Evolutionary conservation across 2,329 filamentous ascomycete genomes (phyloP), one percentile per base, ranked within the genome.

Genomic region (Botrytis tulipae): DNA sequence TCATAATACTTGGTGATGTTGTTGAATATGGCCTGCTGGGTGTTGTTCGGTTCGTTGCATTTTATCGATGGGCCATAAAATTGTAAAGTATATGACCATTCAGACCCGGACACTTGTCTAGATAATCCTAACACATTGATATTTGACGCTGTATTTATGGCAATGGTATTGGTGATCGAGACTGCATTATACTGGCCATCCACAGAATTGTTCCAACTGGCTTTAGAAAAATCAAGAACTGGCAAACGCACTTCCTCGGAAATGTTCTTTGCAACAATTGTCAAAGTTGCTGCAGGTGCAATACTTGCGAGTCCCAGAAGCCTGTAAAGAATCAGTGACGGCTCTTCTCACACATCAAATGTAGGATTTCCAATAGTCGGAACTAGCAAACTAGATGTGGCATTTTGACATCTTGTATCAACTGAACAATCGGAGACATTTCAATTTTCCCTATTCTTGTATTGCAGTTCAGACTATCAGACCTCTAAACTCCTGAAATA

Each of bases 11-110:
- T 25, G 29, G 57, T 65, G 9, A 71, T 48, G 48, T 71, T 37
- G 20, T 74, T 42, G 35, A 76, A 75, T 25, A 44, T n/a, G 3
- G n/a, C 14, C 42, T 71, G 57, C 40, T 76, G 62, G 3, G 72
- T 54, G 9, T 1, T 22, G 48, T 74, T 74, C 7, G 75, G 60
- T 5, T 48, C 51, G 14, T 63, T 42, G 60, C 74, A 76, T 60
- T 75, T 54, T 5, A 76, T 40, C 5, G 71, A 70, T 16, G 76
- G 76, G 14, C 76, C 76, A 65, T 75, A 73, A 42, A 77, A 77
- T 22, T 75, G 62, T 3, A 74, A 60, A 22, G 44, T 63, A 37
- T 73, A 77, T n/a, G 75, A 73, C 22, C 73, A 75, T 62, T 76
- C 75, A 10, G 62, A 46, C 25, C 46, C 66, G 0, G 76, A 73